A percentile compares a stretch with the other conserved stretches of the same genome.
phyloP scores from a whole-genome alignment of 495 filamentous ascomycete species.

The Xylaria palmicola region DNA sequence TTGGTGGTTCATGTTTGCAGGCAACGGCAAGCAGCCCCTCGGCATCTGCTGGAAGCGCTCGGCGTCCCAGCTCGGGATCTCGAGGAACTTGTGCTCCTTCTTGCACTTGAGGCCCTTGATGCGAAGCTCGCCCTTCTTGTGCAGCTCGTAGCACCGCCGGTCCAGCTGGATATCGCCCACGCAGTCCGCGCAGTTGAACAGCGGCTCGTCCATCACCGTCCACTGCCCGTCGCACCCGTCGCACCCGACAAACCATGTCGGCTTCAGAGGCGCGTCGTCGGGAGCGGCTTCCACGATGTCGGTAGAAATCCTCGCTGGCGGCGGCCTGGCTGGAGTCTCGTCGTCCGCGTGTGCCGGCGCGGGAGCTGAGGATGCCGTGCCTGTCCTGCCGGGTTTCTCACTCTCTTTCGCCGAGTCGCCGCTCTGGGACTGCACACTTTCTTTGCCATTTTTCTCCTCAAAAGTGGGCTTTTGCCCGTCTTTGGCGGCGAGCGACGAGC shows the following conservation, averaged over 20 bases:
- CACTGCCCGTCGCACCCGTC: conserved; percentile 26
- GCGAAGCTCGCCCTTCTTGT: conserved; percentile 28
- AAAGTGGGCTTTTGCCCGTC: not conserved
- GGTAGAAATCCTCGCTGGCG: not conserved
- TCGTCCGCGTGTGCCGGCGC: not conserved
- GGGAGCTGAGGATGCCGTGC: not conserved
- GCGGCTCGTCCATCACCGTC: conserved; percentile 21
- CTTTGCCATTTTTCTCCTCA: not conserved
- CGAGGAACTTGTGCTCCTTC: conserved; percentile 38
- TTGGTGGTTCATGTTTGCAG: conserved; percentile 13
- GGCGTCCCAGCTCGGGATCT: conserved; percentile 38
- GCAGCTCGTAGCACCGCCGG: conserved; percentile 28
- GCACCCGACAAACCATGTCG: conserved; percentile 20
- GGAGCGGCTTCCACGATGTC: not conserved
- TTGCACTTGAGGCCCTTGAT: conserved; percentile 31
- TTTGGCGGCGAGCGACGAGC: not conserved
- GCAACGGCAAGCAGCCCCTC: conserved; percentile 21
- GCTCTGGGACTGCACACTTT: not conserved
- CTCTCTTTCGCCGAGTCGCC: not conserved
- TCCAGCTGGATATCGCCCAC: conserved; percentile 21
- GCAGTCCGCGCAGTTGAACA: conserved; percentile 26
- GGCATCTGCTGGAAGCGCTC: conserved; percentile 29
- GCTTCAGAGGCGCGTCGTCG: conserved; percentile 14
- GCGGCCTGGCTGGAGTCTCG: not conserved
- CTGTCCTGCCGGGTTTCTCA: conserved; percentile 1